These are phyloP conservation scores for Spongiforma sp. DNA, from an alignment of 1,284 basidiomycete genomes.

Conservation along the genomic window DNA sequence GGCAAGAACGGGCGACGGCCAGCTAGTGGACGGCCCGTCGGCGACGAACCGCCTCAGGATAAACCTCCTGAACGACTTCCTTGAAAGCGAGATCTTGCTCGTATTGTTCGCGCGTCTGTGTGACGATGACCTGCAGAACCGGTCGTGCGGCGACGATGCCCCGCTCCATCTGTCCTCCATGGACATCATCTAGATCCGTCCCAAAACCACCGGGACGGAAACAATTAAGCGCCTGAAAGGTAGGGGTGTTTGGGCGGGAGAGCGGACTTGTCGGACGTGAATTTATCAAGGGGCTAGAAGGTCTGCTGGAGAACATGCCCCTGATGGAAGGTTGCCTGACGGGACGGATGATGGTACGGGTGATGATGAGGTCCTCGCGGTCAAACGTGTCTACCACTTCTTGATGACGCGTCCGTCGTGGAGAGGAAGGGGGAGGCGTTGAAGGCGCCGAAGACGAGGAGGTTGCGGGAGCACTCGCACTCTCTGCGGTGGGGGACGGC, in stretches of 20 bases:
- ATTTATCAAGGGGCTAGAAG: slow-evolving; percentile 27
- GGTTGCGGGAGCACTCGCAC: too few relatives aligned
- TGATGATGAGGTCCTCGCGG: slow-evolving; percentile 38
- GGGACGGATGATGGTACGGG: slow-evolving; percentile 39
- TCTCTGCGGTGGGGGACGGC: slow-evolving; percentile 22
- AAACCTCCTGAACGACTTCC: slow-evolving; percentile 35
- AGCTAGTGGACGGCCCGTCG: slow-evolving; percentile 15
- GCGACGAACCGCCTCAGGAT: slow-evolving; percentile 30
- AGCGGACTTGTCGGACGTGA: slow-evolving; percentile 31
- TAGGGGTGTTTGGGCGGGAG: slow-evolving; percentile 31
- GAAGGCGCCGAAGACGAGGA: too few relatives aligned
- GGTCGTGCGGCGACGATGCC: slow-evolving; percentile 19
- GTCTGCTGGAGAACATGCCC: slow-evolving; percentile 24
- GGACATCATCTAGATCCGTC: slow-evolving; percentile 21
- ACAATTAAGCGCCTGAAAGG: slow-evolving; percentile 35
- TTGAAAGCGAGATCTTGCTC: slow-evolving; percentile 40
- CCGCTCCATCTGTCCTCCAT: slow-evolving; percentile 19
- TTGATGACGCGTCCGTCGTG: slow-evolving; percentile 17
- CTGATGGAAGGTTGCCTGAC: slow-evolving; percentile 18
- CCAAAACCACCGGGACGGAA: slow-evolving; percentile 34
- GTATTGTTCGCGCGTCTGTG: slow-evolving; percentile 39
- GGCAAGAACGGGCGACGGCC: neutral
- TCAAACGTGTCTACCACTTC: slow-evolving; percentile 31
- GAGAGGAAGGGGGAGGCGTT: slow-evolving; percentile 9
- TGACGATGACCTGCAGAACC: slow-evolving; percentile 38